Conservation (phyloP, 2,329 filamentous ascomycete genomes). For the Verticillium klebahnii region DNA sequence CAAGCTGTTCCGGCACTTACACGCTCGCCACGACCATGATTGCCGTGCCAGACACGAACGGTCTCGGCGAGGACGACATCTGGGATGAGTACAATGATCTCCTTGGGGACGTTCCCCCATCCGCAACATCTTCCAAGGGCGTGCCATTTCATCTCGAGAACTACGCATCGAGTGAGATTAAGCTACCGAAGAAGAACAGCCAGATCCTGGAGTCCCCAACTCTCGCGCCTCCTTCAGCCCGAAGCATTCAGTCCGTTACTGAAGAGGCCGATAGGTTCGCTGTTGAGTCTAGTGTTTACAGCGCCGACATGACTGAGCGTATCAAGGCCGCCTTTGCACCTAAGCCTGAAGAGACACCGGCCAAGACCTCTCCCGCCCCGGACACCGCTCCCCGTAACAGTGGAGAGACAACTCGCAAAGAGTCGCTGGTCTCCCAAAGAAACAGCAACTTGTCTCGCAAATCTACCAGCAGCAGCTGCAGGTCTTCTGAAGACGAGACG, state of each 20-base stretch:
- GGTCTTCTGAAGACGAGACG: slow-evolving; percentile 51
- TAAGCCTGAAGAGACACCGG: slow-evolving; percentile 18
- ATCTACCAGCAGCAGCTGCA: slow-evolving; percentile 42
- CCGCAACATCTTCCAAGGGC: slow-evolving; percentile 52
- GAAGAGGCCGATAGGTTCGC: slow-evolving; percentile 16
- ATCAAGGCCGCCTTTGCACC: slow-evolving; percentile 41
- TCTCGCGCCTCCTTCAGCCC: slow-evolving; percentile 19
- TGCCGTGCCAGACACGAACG: slow-evolving; percentile 58
- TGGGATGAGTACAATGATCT: slow-evolving; percentile 95
- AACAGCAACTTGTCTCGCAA: slow-evolving; percentile 26
- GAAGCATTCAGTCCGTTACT: not conserved
- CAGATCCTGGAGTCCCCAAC: slow-evolving; percentile 42
- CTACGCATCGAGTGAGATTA: slow-evolving; percentile 27
- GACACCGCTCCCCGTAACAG: not conserved
- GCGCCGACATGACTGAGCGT: slow-evolving; percentile 49
- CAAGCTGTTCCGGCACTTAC: slow-evolving; percentile 60
- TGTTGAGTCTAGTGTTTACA: slow-evolving; percentile 47
- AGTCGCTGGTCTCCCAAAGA: slow-evolving; percentile 9
- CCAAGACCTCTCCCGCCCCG: slow-evolving; percentile 19
- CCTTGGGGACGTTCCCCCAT: slow-evolving; percentile 57
- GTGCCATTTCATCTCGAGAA: slow-evolving; percentile 52
- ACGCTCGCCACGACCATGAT: slow-evolving; percentile 62
- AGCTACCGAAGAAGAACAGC: slow-evolving; percentile 27
- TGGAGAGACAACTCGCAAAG: slow-evolving; percentile 4
- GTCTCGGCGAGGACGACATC: slow-evolving; percentile 75